Base-by-base conservation (phyloP, 257 asterid species). In the Verbena officinalis region DNA sequence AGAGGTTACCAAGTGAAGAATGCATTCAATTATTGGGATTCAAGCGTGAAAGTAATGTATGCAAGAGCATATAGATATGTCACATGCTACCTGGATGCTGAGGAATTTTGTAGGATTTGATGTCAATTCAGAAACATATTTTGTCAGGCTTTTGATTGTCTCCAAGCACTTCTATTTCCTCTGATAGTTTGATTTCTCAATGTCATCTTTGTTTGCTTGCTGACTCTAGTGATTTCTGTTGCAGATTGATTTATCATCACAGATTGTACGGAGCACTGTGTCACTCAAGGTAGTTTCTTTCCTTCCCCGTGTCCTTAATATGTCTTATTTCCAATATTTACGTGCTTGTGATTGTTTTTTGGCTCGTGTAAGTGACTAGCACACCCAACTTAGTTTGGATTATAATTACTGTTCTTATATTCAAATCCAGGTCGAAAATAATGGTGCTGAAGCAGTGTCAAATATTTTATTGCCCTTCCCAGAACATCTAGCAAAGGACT, bases 191-290 rank as follows among this genome's bases (percentile, higher is more conserved):
- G 49, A n/a, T 6, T 67, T 62, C 34, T 55, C 38, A 17, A 27
- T 3, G 14, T 55, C 8, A 20, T 48, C 9, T 3, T 44, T 60
- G 27, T 21, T 40, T 5, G 31, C 22, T 55, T 31, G 44, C 80
- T 82, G 45, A 80, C 55, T 45, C 72, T 55, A 50, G 62, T 71
- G 59, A 31, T 34, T 24, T 70, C 30, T 52, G 31, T 17, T 88
- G 88, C 97, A 94, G 99, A 74, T 94, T 73, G 96, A 94, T 79
- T 81, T 94, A 72, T 81, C 97, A 13, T 90, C 98, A 30, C 99
- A 84, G 59, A 59, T 80, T 42, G 88, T 86, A 55, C 80, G 96
- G 74, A 71, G 76, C 62, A 66, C 80, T 42, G 49, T 73, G 17
- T 83, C 84, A 1, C 60, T 94, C 62, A 90, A 90, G 98, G 99